These are phyloP conservation scores for Kodamaea arcana DNA, from an alignment of 1,139 yeast genomes.

Conservation along the genomic window DNA sequence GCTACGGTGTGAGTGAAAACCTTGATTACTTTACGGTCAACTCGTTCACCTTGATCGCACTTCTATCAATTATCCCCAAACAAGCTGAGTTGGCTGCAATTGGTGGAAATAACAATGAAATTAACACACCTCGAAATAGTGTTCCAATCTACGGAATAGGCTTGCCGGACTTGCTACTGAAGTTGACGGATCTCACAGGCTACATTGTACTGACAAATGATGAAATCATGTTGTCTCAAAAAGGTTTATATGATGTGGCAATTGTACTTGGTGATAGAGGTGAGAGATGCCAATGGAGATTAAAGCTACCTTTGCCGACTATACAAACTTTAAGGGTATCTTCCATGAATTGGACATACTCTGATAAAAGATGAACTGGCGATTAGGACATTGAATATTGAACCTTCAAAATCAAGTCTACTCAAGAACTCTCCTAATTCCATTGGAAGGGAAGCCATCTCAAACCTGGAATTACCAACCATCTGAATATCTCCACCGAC, in stretches of 20 bases:
- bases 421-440: no score
- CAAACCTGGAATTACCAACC: constrained; percentile 12
- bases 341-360: constrained; percentile 25
- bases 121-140: constrained; percentile 5
- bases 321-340: constrained; percentile 32
- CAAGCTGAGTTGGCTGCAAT: constrained; percentile 19
- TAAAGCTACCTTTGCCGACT: constrained; percentile 21
- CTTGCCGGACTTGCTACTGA: constrained; percentile 46
- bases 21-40: constrained; percentile 10
- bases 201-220: constrained; percentile 71
- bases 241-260: constrained; percentile 50
- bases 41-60: constrained; percentile 31
- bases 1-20: constrained; percentile 37
- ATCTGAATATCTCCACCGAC: constrained; percentile 15
- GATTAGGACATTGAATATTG: no score
- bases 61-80: constrained; percentile 36
- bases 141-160: constrained; percentile 62
- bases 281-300: constrained; percentile 7
- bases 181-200: constrained; percentile 22
- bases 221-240: constrained; percentile 57
- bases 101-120: no score
- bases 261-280: constrained; percentile 26
- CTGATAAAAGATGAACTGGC: background rate
- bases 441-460: no score
- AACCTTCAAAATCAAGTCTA: no score